Conservation (phyloP, 1,284 basidiomycete genomes). For the Cystobasidium sp. region DNA sequence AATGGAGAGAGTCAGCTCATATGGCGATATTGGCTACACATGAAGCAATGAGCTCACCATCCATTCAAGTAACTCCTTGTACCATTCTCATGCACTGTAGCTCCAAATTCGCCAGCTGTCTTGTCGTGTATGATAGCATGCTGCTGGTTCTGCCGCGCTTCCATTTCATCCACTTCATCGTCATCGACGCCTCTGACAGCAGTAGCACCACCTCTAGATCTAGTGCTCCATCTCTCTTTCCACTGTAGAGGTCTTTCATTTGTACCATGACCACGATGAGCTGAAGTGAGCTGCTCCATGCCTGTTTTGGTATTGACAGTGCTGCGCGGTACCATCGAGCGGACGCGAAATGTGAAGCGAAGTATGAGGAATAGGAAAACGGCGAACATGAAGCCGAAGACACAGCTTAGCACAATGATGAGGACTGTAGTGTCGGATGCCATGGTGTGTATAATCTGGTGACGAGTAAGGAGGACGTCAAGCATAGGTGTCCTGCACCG, state of each 20-base stretch:
- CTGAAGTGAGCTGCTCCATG: too few relatives aligned
- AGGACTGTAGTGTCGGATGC: conserved; percentile 16
- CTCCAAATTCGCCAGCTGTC: conserved; percentile 28
- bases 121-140: neutral
- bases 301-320: neutral
- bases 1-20: too few relatives aligned
- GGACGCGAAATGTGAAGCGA: conserved; percentile 22
- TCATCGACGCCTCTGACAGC: neutral
- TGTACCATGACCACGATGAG: neutral
- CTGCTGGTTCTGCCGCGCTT: neutral
- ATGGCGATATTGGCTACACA: too few relatives aligned
- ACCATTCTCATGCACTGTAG: conserved; percentile 19
- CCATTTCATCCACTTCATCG: conserved; percentile 6
- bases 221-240: conserved; percentile 34
- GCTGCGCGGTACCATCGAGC: conserved; percentile 9
- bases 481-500: neutral
- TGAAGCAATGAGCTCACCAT: conserved; percentile 8
- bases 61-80: conserved; percentile 33
- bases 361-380: conserved; percentile 24
- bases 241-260: neutral
- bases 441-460: neutral
- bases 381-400: conserved; percentile 20
- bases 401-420: neutral
- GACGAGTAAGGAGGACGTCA: neutral
- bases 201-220: neutral